Conservation (phyloP, 2,329 filamentous ascomycete species). For the Colletotrichum nymphaeae region DNA sequence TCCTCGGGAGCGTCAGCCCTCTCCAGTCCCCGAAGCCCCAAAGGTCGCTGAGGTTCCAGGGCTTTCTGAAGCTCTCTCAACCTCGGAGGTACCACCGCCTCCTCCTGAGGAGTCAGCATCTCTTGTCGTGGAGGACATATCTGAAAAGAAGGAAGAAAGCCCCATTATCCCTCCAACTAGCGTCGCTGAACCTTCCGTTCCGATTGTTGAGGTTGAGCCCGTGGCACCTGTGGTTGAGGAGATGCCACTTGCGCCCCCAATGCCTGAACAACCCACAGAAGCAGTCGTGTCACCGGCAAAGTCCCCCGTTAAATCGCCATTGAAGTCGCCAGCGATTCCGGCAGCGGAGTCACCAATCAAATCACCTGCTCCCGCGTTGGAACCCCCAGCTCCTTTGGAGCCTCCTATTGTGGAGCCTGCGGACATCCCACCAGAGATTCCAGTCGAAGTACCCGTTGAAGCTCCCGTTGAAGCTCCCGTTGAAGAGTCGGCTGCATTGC, state of each 20-base stretch:
- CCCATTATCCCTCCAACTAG: neutral
- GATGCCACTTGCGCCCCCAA: neutral
- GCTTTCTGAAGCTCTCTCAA: neutral
- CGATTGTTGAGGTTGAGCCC: slow-evolving; percentile 9
- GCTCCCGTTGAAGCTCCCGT: neutral
- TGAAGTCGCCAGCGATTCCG: neutral
- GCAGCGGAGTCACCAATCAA: slow-evolving; percentile 7
- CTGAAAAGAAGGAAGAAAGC: slow-evolving; percentile 14
- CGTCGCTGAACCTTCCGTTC: neutral
- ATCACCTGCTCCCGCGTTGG: neutral
- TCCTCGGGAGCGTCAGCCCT: neutral
- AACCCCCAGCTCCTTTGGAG: slow-evolving; percentile 11
- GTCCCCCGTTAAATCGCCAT: slow-evolving; percentile 6
- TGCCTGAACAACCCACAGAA: neutral
- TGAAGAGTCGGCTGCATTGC: neutral
- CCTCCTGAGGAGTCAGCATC: neutral
- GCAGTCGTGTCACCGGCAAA: slow-evolving; percentile 13
- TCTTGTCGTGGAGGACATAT: slow-evolving; percentile 1
- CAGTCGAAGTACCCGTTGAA: slow-evolving; percentile 1
- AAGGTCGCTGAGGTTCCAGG: neutral
- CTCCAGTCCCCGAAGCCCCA: neutral
- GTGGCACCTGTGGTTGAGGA: slow-evolving; percentile 2
- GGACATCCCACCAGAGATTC: neutral
- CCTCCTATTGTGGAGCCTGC: slow-evolving; percentile 13
- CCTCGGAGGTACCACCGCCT: neutral